Conservation (phyloP, 2,329 filamentous ascomycete genomes). For the Hypoxylon sp. region DNA sequence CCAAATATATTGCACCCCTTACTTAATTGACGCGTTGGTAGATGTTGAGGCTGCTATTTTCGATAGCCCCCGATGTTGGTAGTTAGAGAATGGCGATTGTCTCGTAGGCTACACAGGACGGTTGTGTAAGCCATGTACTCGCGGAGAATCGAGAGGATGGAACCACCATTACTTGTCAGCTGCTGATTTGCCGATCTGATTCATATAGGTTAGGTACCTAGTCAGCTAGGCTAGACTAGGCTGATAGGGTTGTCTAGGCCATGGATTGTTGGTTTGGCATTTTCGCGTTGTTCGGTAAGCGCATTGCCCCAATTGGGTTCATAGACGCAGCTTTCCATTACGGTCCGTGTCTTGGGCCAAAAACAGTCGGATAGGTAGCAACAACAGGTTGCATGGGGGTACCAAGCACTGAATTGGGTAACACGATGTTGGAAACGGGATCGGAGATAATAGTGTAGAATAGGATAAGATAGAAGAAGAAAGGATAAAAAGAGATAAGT, state of each 20-base stretch:
- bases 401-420: conserved; percentile 26
- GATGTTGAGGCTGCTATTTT: conserved; percentile 20
- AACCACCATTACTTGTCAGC: conserved; percentile 35
- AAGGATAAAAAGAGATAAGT: conserved; percentile 18
- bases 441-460: conserved; percentile 21
- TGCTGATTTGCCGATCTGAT: conserved; percentile 35
- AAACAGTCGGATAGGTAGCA: conserved; percentile 29
- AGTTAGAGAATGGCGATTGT: conserved; percentile 11
- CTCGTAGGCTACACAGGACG: conserved; percentile 21
- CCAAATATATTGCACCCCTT: conserved; percentile 15
- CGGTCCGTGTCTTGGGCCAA: conserved; percentile 29
- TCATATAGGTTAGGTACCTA: too few species aligned
- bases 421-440: conserved; percentile 33
- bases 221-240: conserved; percentile 14
- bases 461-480: conserved; percentile 16
- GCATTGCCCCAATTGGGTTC: conserved; percentile 28
- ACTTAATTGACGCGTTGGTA: conserved; percentile 5
- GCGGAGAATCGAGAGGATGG: conserved; percentile 17
- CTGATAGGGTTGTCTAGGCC: conserved; percentile 9
- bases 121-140: conserved; percentile 30
- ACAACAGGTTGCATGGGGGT: conserved; percentile 29
- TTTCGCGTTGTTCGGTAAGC: conserved; percentile 37
- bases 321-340: conserved; percentile 41
- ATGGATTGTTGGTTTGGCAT: conserved; percentile 31
- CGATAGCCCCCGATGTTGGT: conserved; percentile 19